Evolutionary conservation across 805 yeast genomes (phyloP), one percentile per base, ranked within the genome.

Genomic region (Phaffomyces antillensis): DNA sequence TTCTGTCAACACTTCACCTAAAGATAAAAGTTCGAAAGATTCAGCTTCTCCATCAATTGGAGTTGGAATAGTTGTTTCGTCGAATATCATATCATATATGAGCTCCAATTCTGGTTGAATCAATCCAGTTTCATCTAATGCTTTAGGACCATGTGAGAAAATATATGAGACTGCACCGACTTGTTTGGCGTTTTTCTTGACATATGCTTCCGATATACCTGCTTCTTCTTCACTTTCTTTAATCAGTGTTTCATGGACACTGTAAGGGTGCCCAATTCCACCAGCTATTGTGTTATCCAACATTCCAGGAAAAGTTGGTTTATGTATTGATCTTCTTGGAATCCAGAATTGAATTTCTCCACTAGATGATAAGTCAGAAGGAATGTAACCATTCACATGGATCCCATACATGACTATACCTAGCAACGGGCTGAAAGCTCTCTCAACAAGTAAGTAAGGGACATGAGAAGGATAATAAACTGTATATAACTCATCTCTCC

Each of bases 221-320:
- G 96, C 98, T 57, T 93, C 99, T 56, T 93, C 99, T 48, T 70
- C 71, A 55, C 95, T 79, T 61, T 93, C 99, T 59, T 93, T 93
- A 17, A 86, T 52, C 4, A 82, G 78, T 0, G 97, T 91, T 39
- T 87, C 96, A 57, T 70, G 65, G 3, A 80, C 67, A 0, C 89
- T 87, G 52, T 77, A 70, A 0, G 96, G 96, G 60, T 82, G 72
- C 0, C 95, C 96, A 5, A 93, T 57, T 0, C 99, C 99, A 1
- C 99, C 99, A 0, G 96, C 99, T 7, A 93, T 86, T 1, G 95
- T 88, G 61, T 90, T 91, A 61, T 93, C 99, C 34, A 90, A 72
- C 85, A 79, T 83, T 0, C 86, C 84, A 0, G 99, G 98, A 66
- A 78, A 91, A 0, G 99, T 93, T 16, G 83, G 83, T 61, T 93